A percentile compares a stretch with the other conserved stretches of the same genome.
phyloP scores from a whole-genome alignment of 1,284 basidiomycete species.

The Leccinum subspadiceum region DNA sequence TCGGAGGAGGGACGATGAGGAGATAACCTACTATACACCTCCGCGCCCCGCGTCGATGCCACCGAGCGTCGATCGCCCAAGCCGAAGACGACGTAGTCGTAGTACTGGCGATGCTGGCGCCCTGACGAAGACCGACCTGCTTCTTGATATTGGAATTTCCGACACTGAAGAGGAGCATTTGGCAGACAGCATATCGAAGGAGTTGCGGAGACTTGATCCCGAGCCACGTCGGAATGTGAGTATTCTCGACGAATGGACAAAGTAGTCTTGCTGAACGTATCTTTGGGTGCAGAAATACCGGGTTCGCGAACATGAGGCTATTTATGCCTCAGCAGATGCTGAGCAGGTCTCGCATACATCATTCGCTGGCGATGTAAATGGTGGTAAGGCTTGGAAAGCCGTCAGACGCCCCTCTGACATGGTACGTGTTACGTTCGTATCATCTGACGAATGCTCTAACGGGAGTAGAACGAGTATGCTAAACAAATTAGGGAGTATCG shows the following conservation, averaged over 20 bases:
- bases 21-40: conserved; percentile 37
- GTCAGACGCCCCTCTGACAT: conserved; percentile 91
- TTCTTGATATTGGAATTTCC: conserved; percentile 42
- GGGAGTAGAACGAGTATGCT: conserved; percentile 81
- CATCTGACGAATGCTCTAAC: conserved; percentile 1
- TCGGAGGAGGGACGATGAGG: conserved; percentile 50
- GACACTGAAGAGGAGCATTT: conserved; percentile 52
- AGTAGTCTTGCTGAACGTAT: conserved; percentile 2
- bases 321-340: conserved; percentile 68
- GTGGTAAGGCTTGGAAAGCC: conserved; percentile 83
- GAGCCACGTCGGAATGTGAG: conserved; percentile 48
- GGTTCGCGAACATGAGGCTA: conserved; percentile 73
- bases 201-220: conserved; percentile 56
- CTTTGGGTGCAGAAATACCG: conserved; percentile 44
- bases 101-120: conserved; percentile 69
- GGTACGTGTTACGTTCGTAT: conserved; percentile 46
- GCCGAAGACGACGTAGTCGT: conserved; percentile 61
- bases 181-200: conserved; percentile 65
- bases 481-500: conserved; percentile 83
- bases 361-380: conserved; percentile 76
- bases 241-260: conserved; percentile 6
- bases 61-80: conserved; percentile 47
- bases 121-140: conserved; percentile 35
- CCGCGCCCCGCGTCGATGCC: conserved; percentile 26
- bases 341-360: conserved; percentile 68